Evolutionary conservation across 2,329 filamentous ascomycete species (phyloP), one percentile per base, ranked within the genome.

Genomic region (Fusarium lateritium): DNA sequence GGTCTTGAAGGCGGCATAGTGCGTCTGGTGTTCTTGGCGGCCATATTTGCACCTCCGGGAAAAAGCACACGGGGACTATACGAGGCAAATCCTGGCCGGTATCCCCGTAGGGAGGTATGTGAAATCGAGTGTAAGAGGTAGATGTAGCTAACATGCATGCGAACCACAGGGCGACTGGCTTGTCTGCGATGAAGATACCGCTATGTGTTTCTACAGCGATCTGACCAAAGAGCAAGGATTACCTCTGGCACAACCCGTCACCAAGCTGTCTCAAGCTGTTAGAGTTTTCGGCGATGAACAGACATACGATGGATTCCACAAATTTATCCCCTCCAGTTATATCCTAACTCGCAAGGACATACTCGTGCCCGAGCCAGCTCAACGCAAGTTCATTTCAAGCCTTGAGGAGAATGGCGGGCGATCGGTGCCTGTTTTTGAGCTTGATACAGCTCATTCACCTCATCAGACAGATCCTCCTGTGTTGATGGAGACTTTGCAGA

Each of bases 201-300:
- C 61, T 2, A 64, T 64, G 52, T 64, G 61, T 14, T 52, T 64
- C 22, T 64, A 64, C 4, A 64, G 59, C 15, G 52, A 64, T 15
- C 51, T 64, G 1, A 42, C 45, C 4, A 33, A 52, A 8, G 45
- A 42, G 5, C 17, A 64, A 28, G 45, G 51, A 3, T n/a, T 46
- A 1, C 45, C 15, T 1, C 22, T 58, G 1, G 59, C 59, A 11
- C 61, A 64, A 8, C 44, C 42, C 1, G 45, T 34, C 7, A 42
- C 39, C 8, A 50, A 64, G 5, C 6, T 64, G 6, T 38, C 26
- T 10, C 59, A 64, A 17, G 34, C 61, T 4, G 4, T 22, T 3
- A 15, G 51, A 7, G 52, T 52, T 4, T 64, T 64, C 5, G 6
- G 39, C 3, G 51, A 64, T 14, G 59, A 64, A 19, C 61, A 58